phyloP scores from a whole-genome alignment of 2,329 filamentous ascomycete genomes.

The Ceratocystis papillata region DNA sequence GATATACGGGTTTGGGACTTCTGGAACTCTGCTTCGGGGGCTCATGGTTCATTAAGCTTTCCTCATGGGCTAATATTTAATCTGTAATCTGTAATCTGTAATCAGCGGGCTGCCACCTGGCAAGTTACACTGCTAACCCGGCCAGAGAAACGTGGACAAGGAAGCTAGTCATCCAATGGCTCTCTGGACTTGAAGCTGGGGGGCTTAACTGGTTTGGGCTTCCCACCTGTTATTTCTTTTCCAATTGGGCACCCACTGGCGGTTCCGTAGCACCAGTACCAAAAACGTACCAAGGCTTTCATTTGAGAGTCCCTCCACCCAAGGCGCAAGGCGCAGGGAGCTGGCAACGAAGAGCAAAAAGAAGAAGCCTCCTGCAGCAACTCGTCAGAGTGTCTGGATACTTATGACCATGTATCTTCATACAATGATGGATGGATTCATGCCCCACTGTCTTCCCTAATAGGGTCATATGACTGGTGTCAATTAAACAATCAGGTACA shows the following conservation, averaged over 20 bases:
- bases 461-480: conserved; percentile 10
- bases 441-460: not conserved
- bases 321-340: too few relatives aligned
- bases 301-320: not conserved
- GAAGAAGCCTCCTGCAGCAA: too few relatives aligned
- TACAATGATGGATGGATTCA: not conserved
- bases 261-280: not conserved
- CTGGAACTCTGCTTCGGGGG: too few relatives aligned
- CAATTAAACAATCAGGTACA: conserved; percentile 9
- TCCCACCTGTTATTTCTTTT: not conserved
- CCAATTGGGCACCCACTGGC: not conserved
- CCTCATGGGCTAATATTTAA: not conserved
- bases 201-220: conserved; percentile 3
- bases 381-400: not conserved
- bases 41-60: conserved; percentile 5
- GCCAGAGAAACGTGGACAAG: not conserved
- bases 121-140: not conserved
- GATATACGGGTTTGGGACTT: not conserved
- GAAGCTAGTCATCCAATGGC: not conserved
- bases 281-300: not conserved
- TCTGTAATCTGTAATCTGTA: not conserved
- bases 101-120: not conserved
- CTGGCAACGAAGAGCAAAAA: not conserved
- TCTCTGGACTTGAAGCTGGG: not conserved
- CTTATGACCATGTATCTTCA: not conserved